Base-by-base conservation (phyloP, 768 basidiomycete species). In the Cystofilobasidium capitatum region DNA sequence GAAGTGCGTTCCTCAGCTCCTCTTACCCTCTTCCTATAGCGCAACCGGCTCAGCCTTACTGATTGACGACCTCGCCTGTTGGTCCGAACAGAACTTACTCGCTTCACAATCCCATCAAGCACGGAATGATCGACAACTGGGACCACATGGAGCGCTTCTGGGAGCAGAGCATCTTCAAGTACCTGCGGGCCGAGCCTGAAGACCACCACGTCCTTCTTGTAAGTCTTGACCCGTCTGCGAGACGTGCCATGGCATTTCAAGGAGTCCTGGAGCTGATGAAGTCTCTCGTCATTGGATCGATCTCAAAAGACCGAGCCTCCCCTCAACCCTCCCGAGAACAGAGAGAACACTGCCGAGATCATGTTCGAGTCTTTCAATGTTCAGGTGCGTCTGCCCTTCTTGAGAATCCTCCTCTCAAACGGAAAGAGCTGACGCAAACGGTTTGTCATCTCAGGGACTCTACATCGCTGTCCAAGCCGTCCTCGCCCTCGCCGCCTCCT, bases 281-380 rank as follows among this genome's bases (percentile, higher is more conserved):
- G 12, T 12, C 42, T 44, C 42, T 12, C 42, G 42, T 44, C 13
- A 12, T 44, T 44, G 42, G 42, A 22, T 44, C 42, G 26, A 26
- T 35, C 29, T 63, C 57, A 26, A n/a, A 71, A 97, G 94, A 99
- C 96, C n/a, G 96, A 99, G 75, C 96, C 96, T 5, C 94, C 96
- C 29, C 85, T 99, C 65, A 98, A 99, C 76, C 85, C 94, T 0
- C 96, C 96, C 1, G 96, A 99, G 81, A 99, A 98, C 80, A 83
- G 96, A 73, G 96, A 99, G 78, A 94, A 94, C 77, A 98, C 94
- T 0, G 96, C 96, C 24, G 94, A 98, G 76, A 98, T 98, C 80
- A 97, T 99, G 83, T 99, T 98, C 78, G 96, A 99, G 79, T 94
- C 91, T 0, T 99, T 99, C 85, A 98, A 98, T 79, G 93, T 97